phyloP scores from a whole-genome alignment of 495 filamentous ascomycete species.

The Clohesyomyces aquaticus region DNA sequence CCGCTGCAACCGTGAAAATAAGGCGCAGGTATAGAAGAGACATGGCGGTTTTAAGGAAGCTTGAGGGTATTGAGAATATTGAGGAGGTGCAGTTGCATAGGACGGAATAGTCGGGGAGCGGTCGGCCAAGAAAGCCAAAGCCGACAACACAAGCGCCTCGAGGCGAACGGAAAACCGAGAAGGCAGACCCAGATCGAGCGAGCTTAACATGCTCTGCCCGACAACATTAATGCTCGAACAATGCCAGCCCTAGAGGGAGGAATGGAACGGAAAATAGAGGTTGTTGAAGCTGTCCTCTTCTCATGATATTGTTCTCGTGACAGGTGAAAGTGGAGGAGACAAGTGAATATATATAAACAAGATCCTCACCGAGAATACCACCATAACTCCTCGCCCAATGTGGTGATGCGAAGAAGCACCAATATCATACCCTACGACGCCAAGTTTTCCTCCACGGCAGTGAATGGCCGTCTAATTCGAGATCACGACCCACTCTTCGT shows the following conservation, averaged over 20 bases:
- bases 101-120: background rate
- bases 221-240: too few species aligned
- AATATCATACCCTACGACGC: too few species aligned
- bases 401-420: too few species aligned
- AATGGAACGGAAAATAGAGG: too few species aligned
- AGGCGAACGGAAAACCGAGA: too few species aligned
- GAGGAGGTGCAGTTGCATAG: background rate
- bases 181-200: too few species aligned
- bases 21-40: background rate
- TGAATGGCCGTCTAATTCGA: background rate
- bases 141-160: background rate
- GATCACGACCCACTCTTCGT: constrained; percentile 38
- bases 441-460: too few species aligned
- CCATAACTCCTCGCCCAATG: too few species aligned
- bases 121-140: too few species aligned
- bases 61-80: background rate
- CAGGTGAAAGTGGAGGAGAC: background rate
- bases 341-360: background rate
- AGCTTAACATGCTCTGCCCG: too few species aligned
- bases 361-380: background rate
- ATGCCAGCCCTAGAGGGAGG: too few species aligned
- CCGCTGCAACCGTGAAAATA: background rate
- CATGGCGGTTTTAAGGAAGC: background rate
- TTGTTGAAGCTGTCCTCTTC: too few species aligned
- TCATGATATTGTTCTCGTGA: background rate